Conservation (phyloP, 2,329 filamentous ascomycete species). For the Colletotrichum sp. region DNA sequence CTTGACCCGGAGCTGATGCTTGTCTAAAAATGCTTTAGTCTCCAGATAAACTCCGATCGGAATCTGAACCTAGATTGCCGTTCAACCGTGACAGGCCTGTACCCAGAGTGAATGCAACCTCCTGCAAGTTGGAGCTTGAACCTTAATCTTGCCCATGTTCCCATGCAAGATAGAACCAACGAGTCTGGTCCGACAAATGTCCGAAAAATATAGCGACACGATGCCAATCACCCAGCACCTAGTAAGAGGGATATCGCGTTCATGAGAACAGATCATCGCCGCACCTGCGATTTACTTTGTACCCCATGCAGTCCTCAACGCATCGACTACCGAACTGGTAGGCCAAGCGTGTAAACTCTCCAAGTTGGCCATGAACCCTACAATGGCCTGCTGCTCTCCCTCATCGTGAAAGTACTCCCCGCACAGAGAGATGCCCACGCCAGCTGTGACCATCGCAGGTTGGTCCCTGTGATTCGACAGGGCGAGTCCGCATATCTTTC, state of each 20-base stretch:
- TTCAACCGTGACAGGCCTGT: conserved; percentile 23
- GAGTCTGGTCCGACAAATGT: neutral
- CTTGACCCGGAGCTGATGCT: neutral
- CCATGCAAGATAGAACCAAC: neutral
- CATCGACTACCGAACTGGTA: conserved; percentile 48
- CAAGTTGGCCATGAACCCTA: conserved; percentile 49
- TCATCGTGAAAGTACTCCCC: conserved; percentile 53
- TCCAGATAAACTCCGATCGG: neutral
- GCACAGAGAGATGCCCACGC: conserved; percentile 53
- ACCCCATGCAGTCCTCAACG: conserved; percentile 54
- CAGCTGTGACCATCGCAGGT: conserved; percentile 59
- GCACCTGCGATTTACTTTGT: neutral
- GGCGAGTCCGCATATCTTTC: conserved; percentile 62
- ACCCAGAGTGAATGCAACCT: neutral
- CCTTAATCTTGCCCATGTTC: neutral
- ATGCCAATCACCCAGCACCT: neutral
- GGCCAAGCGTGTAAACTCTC: conserved; percentile 56
- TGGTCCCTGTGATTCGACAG: conserved; percentile 58
- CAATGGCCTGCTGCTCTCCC: conserved; percentile 49
- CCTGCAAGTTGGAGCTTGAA: neutral
- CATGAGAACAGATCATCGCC: neutral
- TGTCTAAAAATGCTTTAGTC: neutral
- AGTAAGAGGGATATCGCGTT: neutral
- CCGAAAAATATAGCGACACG: neutral
- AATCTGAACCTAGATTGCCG: neutral